Percentiles rank a stretch among this genome's conserved stretches.
These are phyloP conservation scores for Leishmania lainsoni DNA, from an alignment of 208 protist genomes.

Conservation along the genomic window DNA sequence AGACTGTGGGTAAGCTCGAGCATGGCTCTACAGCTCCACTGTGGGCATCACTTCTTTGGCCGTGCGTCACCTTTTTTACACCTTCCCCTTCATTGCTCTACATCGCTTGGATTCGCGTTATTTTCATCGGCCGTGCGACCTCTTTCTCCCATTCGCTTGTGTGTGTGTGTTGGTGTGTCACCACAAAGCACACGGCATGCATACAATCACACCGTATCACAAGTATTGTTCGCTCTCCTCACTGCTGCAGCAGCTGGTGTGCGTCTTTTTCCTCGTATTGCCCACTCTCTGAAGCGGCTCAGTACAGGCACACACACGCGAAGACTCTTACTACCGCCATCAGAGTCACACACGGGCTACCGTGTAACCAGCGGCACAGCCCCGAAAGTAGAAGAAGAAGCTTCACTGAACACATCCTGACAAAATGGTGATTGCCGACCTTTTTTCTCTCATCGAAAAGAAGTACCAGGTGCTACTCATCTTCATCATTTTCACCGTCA, in stretches of 20 bases:
- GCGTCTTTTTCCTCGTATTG: background rate
- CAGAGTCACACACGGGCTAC: background rate
- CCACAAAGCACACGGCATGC: background rate
- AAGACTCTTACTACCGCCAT: background rate
- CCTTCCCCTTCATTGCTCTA: background rate
- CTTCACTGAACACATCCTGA: background rate
- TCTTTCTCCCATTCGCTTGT: background rate
- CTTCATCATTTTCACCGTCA: conserved; percentile 82
- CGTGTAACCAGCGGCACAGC: background rate
- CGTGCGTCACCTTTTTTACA: background rate
- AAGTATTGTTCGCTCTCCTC: background rate
- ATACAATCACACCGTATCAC: background rate
- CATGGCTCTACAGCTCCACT: background rate
- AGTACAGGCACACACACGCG: background rate
- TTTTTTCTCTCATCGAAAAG: conserved; percentile 29
- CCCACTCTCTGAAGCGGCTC: background rate
- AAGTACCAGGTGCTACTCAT: conserved; percentile 84
- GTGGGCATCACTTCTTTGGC: background rate
- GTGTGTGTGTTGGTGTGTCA: background rate
- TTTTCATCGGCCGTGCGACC: background rate
- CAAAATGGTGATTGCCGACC: conserved; percentile 26
- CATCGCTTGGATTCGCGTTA: background rate
- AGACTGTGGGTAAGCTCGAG: background rate
- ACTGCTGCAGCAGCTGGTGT: background rate
- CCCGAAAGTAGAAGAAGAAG: background rate